Percentiles rank a stretch among this genome's conserved stretches.
Conservation (phyloP, 176 grass and related monocot species). For the Phoenix dactylifera region DNA sequence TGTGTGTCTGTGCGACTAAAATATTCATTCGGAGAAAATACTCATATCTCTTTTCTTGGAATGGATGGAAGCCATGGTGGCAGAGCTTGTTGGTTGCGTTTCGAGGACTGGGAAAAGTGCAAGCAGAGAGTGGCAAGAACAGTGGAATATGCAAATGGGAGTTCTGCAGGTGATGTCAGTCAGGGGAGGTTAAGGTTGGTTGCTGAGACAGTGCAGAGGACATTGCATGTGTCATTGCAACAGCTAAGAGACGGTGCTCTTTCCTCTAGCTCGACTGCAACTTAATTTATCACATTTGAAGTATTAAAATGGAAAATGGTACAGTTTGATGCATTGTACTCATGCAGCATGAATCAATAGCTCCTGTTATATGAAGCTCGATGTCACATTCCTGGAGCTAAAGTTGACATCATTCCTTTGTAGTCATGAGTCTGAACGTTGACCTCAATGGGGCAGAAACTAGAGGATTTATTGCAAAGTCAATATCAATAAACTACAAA, state of each 20-base stretch:
- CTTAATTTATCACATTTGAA: conserved; percentile 18
- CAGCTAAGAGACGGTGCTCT: conserved; percentile 76
- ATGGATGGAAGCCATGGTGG: conserved; percentile 96
- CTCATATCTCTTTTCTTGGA: conserved; percentile 54
- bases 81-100: conserved; percentile 74
- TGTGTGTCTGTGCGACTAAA: conserved; percentile 81
- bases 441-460: too few relatives aligned
- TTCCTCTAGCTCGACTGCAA: conserved; percentile 58
- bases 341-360: too few relatives aligned
- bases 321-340: too few relatives aligned
- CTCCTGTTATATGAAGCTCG: too few relatives aligned
- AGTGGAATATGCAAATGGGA: conserved; percentile 64
- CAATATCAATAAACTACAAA: too few relatives aligned
- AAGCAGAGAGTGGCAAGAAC: conserved; percentile 79
- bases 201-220: conserved; percentile 79
- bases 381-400: too few relatives aligned
- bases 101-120: conserved; percentile 94
- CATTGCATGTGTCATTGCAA: conserved; percentile 59
- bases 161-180: conserved; percentile 50
- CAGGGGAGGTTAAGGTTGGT: conserved; percentile 85
- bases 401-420: too few relatives aligned
- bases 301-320: too few relatives aligned
- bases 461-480: too few relatives aligned
- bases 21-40: conserved; percentile 83
- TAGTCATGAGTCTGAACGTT: too few relatives aligned